A percentile compares a stretch with the other conserved stretches of the same genome.
Evolutionary conservation across 805 yeast species (phyloP).

Genomic region (Kluyveromyces lactis): DNA sequence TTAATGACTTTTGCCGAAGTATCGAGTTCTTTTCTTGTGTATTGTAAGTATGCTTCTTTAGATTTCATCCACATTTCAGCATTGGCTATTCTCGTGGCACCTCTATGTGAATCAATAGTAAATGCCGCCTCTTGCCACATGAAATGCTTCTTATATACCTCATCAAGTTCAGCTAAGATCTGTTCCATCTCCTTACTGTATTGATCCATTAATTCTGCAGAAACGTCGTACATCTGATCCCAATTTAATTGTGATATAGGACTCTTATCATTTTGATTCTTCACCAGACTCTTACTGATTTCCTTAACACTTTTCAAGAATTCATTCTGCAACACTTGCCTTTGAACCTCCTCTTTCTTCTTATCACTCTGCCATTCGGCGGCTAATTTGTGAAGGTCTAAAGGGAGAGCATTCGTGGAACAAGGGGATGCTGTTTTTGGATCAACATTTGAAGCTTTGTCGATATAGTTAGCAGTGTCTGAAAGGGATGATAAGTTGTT

Average conservation of each 20-base stretch:
- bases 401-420: too few relatives aligned
- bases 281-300: conserved; percentile 11
- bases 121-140: conserved; percentile 30
- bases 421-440: too few relatives aligned
- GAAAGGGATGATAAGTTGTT: too few relatives aligned
- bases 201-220: conserved; percentile 23
- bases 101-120: conserved; percentile 25
- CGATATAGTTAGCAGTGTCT: too few relatives aligned
- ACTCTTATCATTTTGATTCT: conserved; percentile 5
- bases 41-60: conserved; percentile 19
- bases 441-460: too few relatives aligned
- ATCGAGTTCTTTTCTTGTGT: conserved; percentile 16
- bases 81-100: conserved; percentile 18
- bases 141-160: conserved; percentile 16
- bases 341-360: conserved; percentile 8
- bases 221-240: conserved; percentile 24
- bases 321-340: conserved; percentile 12
- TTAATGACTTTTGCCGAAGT: conserved; percentile 22
- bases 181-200: conserved; percentile 22
- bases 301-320: conserved; percentile 13
- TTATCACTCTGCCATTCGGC: conserved; percentile 20
- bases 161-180: conserved; percentile 16
- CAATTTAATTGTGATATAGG: conserved; percentile 19
- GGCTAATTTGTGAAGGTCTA: conserved; percentile 13
- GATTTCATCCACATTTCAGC: conserved; percentile 23